Percentiles rank a stretch among this genome's conserved stretches.
These are phyloP conservation scores for Colletotrichum liriopes DNA, from an alignment of 2,329 filamentous ascomycete species.

Conservation along the genomic window DNA sequence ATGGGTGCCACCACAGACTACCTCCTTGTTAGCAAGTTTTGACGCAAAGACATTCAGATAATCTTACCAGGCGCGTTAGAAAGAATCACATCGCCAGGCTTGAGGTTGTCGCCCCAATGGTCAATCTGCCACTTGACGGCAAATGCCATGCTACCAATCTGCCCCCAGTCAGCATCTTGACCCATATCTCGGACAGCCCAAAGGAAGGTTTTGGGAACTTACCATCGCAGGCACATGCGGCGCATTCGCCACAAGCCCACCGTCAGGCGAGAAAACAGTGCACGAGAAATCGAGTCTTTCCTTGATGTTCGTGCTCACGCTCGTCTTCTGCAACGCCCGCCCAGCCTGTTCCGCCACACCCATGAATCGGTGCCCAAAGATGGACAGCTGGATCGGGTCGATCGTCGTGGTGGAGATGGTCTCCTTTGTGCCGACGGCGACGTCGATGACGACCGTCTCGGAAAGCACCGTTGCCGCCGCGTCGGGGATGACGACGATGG, in stretches of 20 bases:
- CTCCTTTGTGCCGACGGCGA: conserved; percentile 33
- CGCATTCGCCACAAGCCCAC: conserved; percentile 81
- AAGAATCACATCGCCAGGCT: conserved; percentile 55
- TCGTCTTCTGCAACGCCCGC: conserved; percentile 83
- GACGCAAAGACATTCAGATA: no score
- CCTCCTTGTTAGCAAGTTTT: conserved; percentile 37
- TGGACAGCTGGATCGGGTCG: conserved; percentile 81
- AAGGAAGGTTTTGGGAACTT: neutral
- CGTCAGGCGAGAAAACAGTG: conserved; percentile 82
- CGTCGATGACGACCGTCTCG: conserved; percentile 60
- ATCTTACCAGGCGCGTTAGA: conserved; percentile 48
- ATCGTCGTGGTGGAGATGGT: conserved; percentile 53
- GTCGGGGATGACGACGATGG: conserved; percentile 78
- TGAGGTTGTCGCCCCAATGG: conserved; percentile 67
- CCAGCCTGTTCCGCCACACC: conserved; percentile 90
- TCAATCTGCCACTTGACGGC: conserved; percentile 78
- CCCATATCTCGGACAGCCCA: no score
- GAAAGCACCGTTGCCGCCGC: conserved; percentile 64
- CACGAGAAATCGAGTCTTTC: conserved; percentile 88
- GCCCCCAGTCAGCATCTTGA: neutral
- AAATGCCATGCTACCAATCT: conserved; percentile 84
- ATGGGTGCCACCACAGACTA: conserved; percentile 55
- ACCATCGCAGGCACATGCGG: conserved; percentile 82
- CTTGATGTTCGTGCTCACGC: conserved; percentile 84
- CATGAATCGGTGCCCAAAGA: conserved; percentile 89